Evolutionary conservation across 2,329 filamentous ascomycete species (phyloP).

Genomic region (Botrytis paeoniae): DNA sequence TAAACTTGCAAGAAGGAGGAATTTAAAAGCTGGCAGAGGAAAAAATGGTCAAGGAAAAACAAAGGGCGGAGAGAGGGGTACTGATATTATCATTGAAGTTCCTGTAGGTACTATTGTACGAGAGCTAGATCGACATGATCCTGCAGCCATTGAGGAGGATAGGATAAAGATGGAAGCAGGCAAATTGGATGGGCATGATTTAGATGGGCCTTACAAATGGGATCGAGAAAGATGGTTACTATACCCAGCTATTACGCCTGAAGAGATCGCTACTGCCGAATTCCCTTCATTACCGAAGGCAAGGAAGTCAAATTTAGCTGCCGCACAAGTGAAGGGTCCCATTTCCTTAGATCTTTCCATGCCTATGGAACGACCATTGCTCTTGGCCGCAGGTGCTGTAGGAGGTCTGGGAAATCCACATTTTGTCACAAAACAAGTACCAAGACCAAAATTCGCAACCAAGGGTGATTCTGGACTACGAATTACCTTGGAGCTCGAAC

Average conservation of each 20-base stretch:
- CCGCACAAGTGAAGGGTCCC: slow-evolving; percentile 64
- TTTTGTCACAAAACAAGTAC: slow-evolving; percentile 73
- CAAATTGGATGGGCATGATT: slow-evolving; percentile 37
- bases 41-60: slow-evolving; percentile 73
- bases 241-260: slow-evolving; percentile 74
- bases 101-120: slow-evolving; percentile 89
- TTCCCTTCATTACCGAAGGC: slow-evolving; percentile 57
- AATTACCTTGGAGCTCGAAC: slow-evolving; percentile 79
- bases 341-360: slow-evolving; percentile 70
- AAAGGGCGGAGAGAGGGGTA: slow-evolving; percentile 73
- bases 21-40: slow-evolving; percentile 72
- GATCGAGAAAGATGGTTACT: slow-evolving; percentile 75
- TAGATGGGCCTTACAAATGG: slow-evolving; percentile 40
- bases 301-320: slow-evolving; percentile 53
- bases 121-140: slow-evolving; percentile 77
- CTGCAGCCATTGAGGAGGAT: slow-evolving; percentile 64
- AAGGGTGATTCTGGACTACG: slow-evolving; percentile 77
- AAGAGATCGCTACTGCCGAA: slow-evolving; percentile 60
- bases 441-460: slow-evolving; percentile 82
- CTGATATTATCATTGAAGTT: slow-evolving; percentile 84
- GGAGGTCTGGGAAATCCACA: slow-evolving; percentile 93
- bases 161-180: slow-evolving; percentile 41
- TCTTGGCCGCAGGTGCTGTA: slow-evolving; percentile 82
- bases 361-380: slow-evolving; percentile 77
- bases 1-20: slow-evolving; percentile 76